A percentile compares a stretch with the other conserved stretches of the same genome.
These are phyloP conservation scores for Coffea canephora DNA, from an alignment of 257 asterid genomes.

Conservation along the genomic window DNA sequence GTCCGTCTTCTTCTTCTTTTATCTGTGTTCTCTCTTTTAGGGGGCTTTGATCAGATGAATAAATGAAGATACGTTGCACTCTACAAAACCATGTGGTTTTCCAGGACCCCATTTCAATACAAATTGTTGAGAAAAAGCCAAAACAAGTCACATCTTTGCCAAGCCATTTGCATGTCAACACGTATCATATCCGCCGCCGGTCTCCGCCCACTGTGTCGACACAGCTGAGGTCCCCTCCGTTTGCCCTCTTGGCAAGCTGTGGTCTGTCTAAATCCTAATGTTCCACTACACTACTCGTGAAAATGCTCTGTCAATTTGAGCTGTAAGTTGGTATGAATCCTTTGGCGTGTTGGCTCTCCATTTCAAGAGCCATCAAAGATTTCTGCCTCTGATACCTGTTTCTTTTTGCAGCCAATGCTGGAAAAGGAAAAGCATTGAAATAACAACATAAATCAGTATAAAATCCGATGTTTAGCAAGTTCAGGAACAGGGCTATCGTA, in stretches of 20 bases:
- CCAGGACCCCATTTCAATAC: conserved; percentile 32
- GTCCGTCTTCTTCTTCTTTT: neutral
- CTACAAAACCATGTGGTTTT: conserved; percentile 28
- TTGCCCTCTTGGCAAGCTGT: conserved; percentile 23
- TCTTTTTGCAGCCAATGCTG: conserved; percentile 91
- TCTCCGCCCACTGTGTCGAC: conserved; percentile 19
- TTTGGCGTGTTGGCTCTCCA: conserved; percentile 99
- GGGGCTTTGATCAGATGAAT: conserved; percentile 10
- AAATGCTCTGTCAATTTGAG: conserved; percentile 39
- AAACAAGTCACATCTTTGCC: conserved; percentile 22
- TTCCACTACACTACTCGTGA: conserved; percentile 6
- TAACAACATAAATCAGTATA: neutral
- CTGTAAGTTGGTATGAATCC: conserved; percentile 79
- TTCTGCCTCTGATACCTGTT: conserved; percentile 83
- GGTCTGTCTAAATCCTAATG: conserved; percentile 18
- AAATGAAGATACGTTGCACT: conserved; percentile 25
- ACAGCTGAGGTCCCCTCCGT: conserved; percentile 23
- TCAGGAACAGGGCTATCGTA: neutral
- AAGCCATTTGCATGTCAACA: conserved; percentile 14
- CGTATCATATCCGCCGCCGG: neutral
- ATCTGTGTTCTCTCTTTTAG: neutral
- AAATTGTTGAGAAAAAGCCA: conserved; percentile 25
- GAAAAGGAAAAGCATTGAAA: neutral
- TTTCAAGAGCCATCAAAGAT: conserved; percentile 79
- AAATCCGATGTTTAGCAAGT: neutral